These are phyloP conservation scores for Lecanicillium sp. DNA, from an alignment of 2,329 filamentous ascomycete genomes.

Conservation along the genomic window DNA sequence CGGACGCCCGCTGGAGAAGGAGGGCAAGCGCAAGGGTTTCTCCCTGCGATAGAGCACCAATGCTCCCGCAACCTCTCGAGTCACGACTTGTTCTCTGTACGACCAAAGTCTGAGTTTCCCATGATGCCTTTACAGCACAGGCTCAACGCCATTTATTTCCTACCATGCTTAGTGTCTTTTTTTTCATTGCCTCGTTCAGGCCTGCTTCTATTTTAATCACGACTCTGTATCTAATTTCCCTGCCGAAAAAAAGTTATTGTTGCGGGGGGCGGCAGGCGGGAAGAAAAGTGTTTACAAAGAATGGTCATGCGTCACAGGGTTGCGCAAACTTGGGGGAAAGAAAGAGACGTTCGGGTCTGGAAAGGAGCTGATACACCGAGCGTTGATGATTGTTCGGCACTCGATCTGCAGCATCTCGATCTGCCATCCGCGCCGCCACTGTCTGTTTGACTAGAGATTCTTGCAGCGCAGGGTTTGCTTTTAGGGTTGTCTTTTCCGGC, in stretches of 20 bases:
- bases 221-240: constrained; percentile 27
- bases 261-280: constrained; percentile 8
- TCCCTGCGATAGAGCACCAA: constrained; percentile 71
- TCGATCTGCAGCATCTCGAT: constrained; percentile 2
- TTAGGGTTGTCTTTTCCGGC: constrained; percentile 9
- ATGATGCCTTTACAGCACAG: constrained; percentile 52
- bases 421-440: constrained; percentile 4
- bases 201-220: constrained; percentile 32
- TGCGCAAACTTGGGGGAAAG: constrained; percentile 4
- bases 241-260: constrained; percentile 9
- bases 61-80: constrained; percentile 14
- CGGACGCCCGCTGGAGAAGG: constrained; percentile 91
- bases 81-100: constrained; percentile 26
- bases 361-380: background rate
- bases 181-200: constrained; percentile 26
- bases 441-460: constrained; percentile 7
- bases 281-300: constrained; percentile 9
- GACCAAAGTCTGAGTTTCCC: constrained; percentile 50
- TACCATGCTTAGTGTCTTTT: constrained; percentile 32
- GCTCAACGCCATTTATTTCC: constrained; percentile 45
- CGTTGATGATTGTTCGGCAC: background rate
- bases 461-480: constrained; percentile 9
- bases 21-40: constrained; percentile 98
- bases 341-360: background rate
- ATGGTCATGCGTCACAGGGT: constrained; percentile 8